These are phyloP conservation scores for Paralagenidium karlingii DNA, from an alignment of 352 stramenopile species.

Conservation along the genomic window DNA sequence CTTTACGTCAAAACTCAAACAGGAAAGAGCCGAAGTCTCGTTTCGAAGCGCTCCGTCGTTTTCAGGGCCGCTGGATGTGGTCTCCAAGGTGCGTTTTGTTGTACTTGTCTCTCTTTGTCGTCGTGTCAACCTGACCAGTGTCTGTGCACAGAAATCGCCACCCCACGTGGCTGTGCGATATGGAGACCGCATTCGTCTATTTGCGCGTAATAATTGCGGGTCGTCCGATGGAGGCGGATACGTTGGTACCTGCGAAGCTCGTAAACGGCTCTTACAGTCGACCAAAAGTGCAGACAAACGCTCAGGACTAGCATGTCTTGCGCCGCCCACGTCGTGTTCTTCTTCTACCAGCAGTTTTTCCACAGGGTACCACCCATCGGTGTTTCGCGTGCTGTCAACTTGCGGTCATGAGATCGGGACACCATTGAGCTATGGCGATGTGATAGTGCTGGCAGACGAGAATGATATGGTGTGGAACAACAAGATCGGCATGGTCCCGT, in stretches of 20 bases:
- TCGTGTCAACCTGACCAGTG: background rate
- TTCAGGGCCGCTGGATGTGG: constrained; percentile 7
- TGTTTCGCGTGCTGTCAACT: constrained; percentile 57
- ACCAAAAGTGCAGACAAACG: constrained; percentile 54
- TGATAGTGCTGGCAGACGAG: constrained; percentile 68
- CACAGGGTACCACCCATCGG: constrained; percentile 33
- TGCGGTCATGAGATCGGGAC: constrained; percentile 31
- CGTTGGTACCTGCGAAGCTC: constrained; percentile 57
- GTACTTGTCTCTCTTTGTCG: background rate
- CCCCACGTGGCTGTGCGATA: constrained; percentile 57
- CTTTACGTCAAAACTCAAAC: no score
- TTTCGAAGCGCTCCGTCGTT: no score
- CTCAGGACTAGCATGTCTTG: constrained; percentile 46
- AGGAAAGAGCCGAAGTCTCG: no score
- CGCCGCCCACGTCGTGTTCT: no score
- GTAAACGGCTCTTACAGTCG: constrained; percentile 29
- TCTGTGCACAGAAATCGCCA: constrained; percentile 18
- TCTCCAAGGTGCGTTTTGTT: constrained; percentile 6
- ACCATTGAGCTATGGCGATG: constrained; percentile 67
- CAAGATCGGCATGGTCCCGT: constrained; percentile 66
- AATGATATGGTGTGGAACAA: constrained; percentile 70
- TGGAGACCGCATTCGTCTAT: constrained; percentile 54
- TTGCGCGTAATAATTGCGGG: constrained; percentile 45
- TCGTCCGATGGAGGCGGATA: constrained; percentile 21
- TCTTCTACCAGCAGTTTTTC: constrained; percentile 20